These are phyloP conservation scores for Lophiostoma macrostomum DNA, from an alignment of 495 filamentous ascomycete species.

Conservation along the genomic window DNA sequence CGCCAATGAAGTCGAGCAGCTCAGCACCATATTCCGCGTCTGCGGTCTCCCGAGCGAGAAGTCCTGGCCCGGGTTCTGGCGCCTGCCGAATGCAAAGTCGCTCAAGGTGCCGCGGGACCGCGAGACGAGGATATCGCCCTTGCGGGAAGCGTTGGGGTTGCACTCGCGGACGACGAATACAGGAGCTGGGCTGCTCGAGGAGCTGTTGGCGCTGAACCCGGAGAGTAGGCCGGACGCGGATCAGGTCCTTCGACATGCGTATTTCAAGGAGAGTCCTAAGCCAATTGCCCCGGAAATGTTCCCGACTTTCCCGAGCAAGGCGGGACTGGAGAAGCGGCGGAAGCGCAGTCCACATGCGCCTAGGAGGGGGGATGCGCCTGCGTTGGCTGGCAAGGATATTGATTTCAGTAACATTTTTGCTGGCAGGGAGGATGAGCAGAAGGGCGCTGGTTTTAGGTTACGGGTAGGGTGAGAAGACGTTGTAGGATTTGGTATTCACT, in stretches of 20 bases:
- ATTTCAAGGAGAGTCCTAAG: slow-evolving; percentile 85
- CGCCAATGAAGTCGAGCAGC: slow-evolving; percentile 90
- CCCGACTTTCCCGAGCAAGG: slow-evolving; percentile 79
- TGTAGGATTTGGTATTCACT: slow-evolving; percentile 32
- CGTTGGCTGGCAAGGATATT: slow-evolving; percentile 57
- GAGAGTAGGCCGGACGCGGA: slow-evolving; percentile 64
- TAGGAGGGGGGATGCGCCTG: slow-evolving; percentile 68
- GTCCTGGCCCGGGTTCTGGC: slow-evolving; percentile 81
- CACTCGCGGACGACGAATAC: slow-evolving; percentile 76
- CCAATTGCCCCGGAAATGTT: slow-evolving; percentile 74
- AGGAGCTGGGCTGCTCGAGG: slow-evolving; percentile 65
- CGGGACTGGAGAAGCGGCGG: slow-evolving; percentile 81
- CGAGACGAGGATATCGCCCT: slow-evolving; percentile 40
- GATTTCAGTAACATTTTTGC: slow-evolving; percentile 80
- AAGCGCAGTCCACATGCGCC: slow-evolving; percentile 82
- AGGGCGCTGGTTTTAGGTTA: slow-evolving; percentile 77
- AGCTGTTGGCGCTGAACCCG: slow-evolving; percentile 74
- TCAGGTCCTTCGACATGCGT: slow-evolving; percentile 71
- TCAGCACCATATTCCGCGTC: slow-evolving; percentile 76
- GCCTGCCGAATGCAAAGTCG: slow-evolving; percentile 82
- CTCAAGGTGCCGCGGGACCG: slow-evolving; percentile 65
- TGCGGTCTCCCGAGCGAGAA: slow-evolving; percentile 86
- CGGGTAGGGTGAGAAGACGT: slow-evolving; percentile 52
- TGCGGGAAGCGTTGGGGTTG: slow-evolving; percentile 75
- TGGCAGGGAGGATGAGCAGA: slow-evolving; percentile 67